Conservation (phyloP, 2,329 filamentous ascomycete species). For the Cadophora sp. region DNA sequence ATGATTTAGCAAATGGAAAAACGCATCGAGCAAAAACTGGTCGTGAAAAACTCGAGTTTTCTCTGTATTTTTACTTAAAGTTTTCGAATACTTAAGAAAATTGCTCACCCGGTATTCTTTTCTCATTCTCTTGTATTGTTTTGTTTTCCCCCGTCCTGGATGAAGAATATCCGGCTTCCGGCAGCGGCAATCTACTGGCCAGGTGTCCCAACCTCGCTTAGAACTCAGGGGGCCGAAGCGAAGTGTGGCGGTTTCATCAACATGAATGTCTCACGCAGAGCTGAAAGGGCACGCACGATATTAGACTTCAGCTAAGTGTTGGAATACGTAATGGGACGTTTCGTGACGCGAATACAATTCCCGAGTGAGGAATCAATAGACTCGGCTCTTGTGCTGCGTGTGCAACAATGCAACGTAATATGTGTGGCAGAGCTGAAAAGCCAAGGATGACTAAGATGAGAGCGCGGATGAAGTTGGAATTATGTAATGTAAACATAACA, state of each 20-base stretch:
- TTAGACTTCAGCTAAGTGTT: background rate
- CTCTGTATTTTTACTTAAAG: no score
- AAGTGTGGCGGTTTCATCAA: conserved; percentile 6
- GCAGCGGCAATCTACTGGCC: background rate
- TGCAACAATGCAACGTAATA: background rate
- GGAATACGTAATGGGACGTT: background rate
- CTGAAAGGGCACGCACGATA: background rate
- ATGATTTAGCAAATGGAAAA: no score
- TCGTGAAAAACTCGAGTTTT: no score
- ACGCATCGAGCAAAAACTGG: no score
- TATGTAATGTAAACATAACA: conserved; percentile 19
- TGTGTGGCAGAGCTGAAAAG: conserved; percentile 3
- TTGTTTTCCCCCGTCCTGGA: background rate
- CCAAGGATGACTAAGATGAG: conserved; percentile 1
- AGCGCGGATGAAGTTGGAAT: background rate
- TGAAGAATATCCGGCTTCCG: background rate
- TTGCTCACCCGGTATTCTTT: no score
- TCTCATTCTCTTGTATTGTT: no score
- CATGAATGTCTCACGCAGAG: background rate
- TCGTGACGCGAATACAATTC: background rate
- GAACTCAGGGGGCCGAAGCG: conserved; percentile 6
- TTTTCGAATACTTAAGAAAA: no score
- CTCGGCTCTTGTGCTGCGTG: background rate
- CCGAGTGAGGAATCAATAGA: background rate
- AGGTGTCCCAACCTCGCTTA: background rate